Evolutionary conservation across 177 flowering plant genomes (phyloP).

Genomic region (Vitis hybrid): DNA sequence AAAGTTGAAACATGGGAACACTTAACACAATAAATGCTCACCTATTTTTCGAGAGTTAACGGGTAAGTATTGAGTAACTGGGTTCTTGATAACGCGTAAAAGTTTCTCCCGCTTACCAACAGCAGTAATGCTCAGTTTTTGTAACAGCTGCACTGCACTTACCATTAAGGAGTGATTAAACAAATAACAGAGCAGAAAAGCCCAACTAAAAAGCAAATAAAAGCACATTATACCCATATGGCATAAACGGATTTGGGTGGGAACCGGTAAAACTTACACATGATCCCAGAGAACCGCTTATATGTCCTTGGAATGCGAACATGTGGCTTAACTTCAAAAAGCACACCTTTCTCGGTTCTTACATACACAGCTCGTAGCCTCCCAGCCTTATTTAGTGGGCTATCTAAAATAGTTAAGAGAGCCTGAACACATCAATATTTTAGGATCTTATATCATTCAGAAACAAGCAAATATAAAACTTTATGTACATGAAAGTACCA

Average conservation of each 20-base stretch:
- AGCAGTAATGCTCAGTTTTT: slow-evolving; percentile 74
- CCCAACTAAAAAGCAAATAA: neutral
- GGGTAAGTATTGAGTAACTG: slow-evolving; percentile 84
- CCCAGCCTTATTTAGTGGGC: slow-evolving; percentile 86
- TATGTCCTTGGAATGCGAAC: slow-evolving; percentile 90
- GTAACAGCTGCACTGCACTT: slow-evolving; percentile 85
- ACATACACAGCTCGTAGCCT: slow-evolving; percentile 74
- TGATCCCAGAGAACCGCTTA: slow-evolving; percentile 80
- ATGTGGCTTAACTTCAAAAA: slow-evolving; percentile 85
- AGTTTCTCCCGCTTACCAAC: slow-evolving; percentile 78
- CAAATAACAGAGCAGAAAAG: neutral
- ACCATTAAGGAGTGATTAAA: neutral
- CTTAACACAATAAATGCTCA: slow-evolving; percentile 19
- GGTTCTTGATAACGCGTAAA: slow-evolving; percentile 77
- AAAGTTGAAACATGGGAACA: neutral
- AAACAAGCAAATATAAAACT: neutral
- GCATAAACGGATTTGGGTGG: neutral
- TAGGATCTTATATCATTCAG: no score
- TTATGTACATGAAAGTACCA: no score
- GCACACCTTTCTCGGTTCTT: slow-evolving; percentile 83
- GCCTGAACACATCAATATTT: slow-evolving; percentile 46
- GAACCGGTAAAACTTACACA: slow-evolving; percentile 59
- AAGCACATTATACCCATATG: neutral
- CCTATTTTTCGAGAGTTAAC: slow-evolving; percentile 75
- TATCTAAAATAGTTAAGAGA: slow-evolving; percentile 70